A percentile compares a stretch with the other conserved stretches of the same genome.
Evolutionary conservation across 2,329 filamentous ascomycete species (phyloP).

Genomic region (Phaeosphaeriaceae sp.): DNA sequence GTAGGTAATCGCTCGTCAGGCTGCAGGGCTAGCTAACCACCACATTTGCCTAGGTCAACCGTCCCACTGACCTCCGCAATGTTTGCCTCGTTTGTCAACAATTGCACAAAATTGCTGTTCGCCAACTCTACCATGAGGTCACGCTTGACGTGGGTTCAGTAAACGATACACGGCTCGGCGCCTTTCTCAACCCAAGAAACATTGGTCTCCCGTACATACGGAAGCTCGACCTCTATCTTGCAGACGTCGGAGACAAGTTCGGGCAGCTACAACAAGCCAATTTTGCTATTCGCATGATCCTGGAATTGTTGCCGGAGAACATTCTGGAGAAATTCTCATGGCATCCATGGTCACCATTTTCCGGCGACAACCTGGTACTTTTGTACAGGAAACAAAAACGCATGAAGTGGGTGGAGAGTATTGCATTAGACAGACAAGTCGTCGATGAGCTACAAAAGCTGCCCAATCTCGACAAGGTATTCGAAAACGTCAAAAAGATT

Average conservation of each 20-base stretch:
- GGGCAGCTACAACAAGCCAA: slow-evolving; percentile 54
- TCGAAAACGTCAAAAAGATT: slow-evolving; percentile 52
- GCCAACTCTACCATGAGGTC: slow-evolving; percentile 55
- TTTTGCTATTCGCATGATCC: slow-evolving; percentile 56
- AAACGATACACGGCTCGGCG: slow-evolving; percentile 52
- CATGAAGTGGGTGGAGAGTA: slow-evolving; percentile 57
- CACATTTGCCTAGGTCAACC: slow-evolving; percentile 43
- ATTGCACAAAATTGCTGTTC: slow-evolving; percentile 55
- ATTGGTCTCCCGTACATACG: slow-evolving; percentile 56
- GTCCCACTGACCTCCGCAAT: slow-evolving; percentile 56
- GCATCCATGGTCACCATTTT: slow-evolving; percentile 58
- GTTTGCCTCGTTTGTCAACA: slow-evolving; percentile 56
- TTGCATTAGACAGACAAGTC: slow-evolving; percentile 52
- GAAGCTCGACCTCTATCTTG: slow-evolving; percentile 55
- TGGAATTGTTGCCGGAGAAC: slow-evolving; percentile 57
- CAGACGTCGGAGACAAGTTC: slow-evolving; percentile 52
- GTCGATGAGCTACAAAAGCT: slow-evolving; percentile 52
- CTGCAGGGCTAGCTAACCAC: slow-evolving; percentile 6
- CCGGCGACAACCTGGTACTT: slow-evolving; percentile 55
- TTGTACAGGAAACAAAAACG: slow-evolving; percentile 57
- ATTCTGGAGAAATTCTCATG: slow-evolving; percentile 58
- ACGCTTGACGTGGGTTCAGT: slow-evolving; percentile 54
- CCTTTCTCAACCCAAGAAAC: slow-evolving; percentile 56
- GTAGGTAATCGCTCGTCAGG: slow-evolving; percentile 27
- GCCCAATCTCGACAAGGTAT: slow-evolving; percentile 48